Conservation (phyloP, 805 yeast genomes). For the Kodamaea lidongshanica region DNA sequence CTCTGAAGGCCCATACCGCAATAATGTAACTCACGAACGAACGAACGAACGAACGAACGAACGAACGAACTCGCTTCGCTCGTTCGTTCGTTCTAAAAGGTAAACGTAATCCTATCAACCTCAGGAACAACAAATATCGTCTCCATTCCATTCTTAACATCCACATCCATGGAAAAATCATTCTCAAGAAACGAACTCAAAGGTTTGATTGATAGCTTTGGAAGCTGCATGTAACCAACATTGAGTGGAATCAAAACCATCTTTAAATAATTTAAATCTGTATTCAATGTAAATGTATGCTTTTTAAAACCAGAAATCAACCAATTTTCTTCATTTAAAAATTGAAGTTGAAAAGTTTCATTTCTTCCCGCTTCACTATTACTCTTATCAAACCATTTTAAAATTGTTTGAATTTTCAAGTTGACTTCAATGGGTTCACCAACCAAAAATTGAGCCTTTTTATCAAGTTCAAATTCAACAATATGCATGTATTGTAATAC, state of each 20-base stretch:
- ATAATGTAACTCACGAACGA: too few species aligned
- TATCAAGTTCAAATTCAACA: constrained; percentile 40
- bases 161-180: constrained; percentile 48
- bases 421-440: constrained; percentile 56
- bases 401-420: constrained; percentile 38
- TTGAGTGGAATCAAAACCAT: constrained; percentile 65
- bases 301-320: constrained; percentile 65
- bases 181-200: constrained; percentile 18
- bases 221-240: constrained; percentile 66
- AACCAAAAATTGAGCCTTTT: constrained; percentile 43
- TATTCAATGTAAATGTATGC: constrained; percentile 39
- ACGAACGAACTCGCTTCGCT: too few species aligned
- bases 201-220: constrained; percentile 44
- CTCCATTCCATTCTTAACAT: constrained; percentile 62
- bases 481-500: constrained; percentile 53
- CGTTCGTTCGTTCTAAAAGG: too few species aligned
- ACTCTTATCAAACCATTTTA: constrained; percentile 37
- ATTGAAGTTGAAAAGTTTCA: constrained; percentile 36
- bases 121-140: constrained; percentile 68
- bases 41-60: too few species aligned
- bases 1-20: too few species aligned
- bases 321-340: constrained; percentile 68
- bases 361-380: constrained; percentile 6
- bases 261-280: constrained; percentile 15
- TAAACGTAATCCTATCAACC: constrained; percentile 51